phyloP scores from a whole-genome alignment of 768 basidiomycete species.

The Lactarius sanguifluus region DNA sequence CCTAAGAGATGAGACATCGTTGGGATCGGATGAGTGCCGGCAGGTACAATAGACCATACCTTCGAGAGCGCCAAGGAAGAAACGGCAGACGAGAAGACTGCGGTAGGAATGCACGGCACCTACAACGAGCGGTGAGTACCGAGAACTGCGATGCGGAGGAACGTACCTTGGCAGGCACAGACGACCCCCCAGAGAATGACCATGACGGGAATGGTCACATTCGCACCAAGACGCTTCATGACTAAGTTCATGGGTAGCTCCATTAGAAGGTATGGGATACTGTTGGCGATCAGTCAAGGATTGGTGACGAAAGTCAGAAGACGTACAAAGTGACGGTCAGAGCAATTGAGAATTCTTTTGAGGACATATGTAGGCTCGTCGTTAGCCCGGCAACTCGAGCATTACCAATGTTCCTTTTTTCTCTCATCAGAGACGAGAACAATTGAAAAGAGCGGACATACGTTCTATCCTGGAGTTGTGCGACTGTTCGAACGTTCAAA shows the following conservation, averaged over 20 bases:
- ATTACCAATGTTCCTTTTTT: conserved; percentile 32
- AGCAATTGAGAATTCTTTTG: conserved; percentile 1
- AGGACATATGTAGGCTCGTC: conserved; percentile 33
- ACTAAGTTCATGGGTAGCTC: conserved; percentile 35
- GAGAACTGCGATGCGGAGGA: background rate
- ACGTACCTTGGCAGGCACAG: conserved; percentile 56
- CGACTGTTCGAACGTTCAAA: background rate
- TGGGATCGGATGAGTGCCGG: background rate
- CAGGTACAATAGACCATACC: conserved; percentile 37
- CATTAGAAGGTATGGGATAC: conserved; percentile 32
- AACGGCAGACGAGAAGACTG: conserved; percentile 52
- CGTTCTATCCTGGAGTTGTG: conserved; percentile 14
- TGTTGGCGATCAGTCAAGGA: conserved; percentile 29
- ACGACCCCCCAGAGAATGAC: conserved; percentile 64
- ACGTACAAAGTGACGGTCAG: conserved; percentile 23
- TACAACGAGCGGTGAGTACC: conserved; percentile 23
- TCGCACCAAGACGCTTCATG: conserved; percentile 49
- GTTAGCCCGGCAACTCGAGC: conserved; percentile 37
- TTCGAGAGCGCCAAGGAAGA: conserved; percentile 55
- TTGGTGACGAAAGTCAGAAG: background rate
- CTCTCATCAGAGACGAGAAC: background rate
- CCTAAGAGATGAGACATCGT: conserved; percentile 12
- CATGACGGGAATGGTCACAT: conserved; percentile 61
- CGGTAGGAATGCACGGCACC: conserved; percentile 49
- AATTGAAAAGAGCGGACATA: background rate